Evolutionary conservation across 257 asterid genomes (phyloP).

Genomic region (Nicotiana obtusifolia): DNA sequence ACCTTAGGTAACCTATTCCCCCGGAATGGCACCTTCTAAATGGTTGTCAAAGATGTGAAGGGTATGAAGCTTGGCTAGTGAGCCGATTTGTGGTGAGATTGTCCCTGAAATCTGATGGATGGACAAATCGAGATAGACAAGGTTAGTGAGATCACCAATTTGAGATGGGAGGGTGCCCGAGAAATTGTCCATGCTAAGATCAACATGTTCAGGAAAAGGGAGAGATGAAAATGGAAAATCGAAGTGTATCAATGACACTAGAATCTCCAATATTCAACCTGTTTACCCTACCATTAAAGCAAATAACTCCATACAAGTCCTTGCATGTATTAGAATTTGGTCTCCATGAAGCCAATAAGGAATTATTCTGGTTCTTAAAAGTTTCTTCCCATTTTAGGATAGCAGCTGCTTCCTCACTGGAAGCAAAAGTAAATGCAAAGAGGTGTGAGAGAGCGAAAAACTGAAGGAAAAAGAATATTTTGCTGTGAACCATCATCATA

Average conservation of each 20-base stretch:
- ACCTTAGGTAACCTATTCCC: neutral
- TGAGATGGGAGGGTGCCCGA: conserved; percentile 5
- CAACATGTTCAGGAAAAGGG: conserved; percentile 15
- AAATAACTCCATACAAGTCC: conserved; percentile 20
- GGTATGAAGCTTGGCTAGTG: neutral
- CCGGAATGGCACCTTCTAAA: no score
- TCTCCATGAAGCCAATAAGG: conserved; percentile 16
- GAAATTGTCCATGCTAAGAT: conserved; percentile 3
- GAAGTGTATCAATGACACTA: conserved; percentile 4
- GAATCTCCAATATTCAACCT: neutral
- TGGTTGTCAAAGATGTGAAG: neutral
- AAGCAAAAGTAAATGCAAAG: no score
- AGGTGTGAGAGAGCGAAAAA: no score
- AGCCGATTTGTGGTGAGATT: neutral
- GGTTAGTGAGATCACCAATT: neutral
- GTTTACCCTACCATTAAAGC: conserved; percentile 3
- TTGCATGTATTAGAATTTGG: neutral
- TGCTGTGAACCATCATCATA: no score
- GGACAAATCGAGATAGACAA: neutral
- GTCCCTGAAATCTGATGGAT: neutral
- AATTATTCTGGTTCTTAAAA: no score
- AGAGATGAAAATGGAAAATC: conserved; percentile 22
- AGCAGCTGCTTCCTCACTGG: no score
- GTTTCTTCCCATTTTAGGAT: no score
- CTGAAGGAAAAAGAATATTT: no score